Conservation (phyloP, 192 early-diverging fungal genomes). For the Podila verticillata region DNA sequence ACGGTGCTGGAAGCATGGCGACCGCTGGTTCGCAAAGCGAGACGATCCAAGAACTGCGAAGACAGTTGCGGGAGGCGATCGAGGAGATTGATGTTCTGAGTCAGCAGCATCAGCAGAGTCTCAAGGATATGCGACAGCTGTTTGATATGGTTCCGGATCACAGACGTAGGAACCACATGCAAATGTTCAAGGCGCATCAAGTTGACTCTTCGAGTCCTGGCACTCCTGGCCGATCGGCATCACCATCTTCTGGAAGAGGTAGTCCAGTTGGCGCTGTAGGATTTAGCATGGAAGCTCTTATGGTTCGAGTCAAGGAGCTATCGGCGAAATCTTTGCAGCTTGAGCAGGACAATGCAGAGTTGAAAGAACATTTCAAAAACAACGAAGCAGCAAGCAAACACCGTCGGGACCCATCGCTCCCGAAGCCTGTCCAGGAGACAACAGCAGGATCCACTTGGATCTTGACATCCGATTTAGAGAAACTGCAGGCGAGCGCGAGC, state of each 20-base stretch:
- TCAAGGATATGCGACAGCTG: constrained; percentile 37
- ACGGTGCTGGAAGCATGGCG: not conserved
- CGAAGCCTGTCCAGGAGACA: not conserved
- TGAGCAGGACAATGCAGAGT: constrained; percentile 21
- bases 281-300: constrained; percentile 43
- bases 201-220: not conserved
- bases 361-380: not conserved
- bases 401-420: not conserved
- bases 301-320: constrained; percentile 30
- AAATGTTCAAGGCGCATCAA: constrained; percentile 25
- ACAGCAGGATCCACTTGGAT: constrained; percentile 14
- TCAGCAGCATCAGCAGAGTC: constrained; percentile 35
- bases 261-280: constrained; percentile 6
- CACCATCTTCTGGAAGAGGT: not conserved
- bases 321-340: constrained; percentile 15
- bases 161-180: constrained; percentile 31
- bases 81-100: constrained; percentile 34
- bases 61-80: constrained; percentile 42
- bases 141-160: constrained; percentile 37
- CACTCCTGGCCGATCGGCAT: not conserved
- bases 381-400: not conserved
- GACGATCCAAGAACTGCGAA: constrained; percentile 1
- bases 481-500: constrained; percentile 32
- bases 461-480: constrained; percentile 32
- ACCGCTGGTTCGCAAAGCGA: not conserved